Conservation (phyloP, 306 rosid genomes). For the Rosa persica region DNA sequence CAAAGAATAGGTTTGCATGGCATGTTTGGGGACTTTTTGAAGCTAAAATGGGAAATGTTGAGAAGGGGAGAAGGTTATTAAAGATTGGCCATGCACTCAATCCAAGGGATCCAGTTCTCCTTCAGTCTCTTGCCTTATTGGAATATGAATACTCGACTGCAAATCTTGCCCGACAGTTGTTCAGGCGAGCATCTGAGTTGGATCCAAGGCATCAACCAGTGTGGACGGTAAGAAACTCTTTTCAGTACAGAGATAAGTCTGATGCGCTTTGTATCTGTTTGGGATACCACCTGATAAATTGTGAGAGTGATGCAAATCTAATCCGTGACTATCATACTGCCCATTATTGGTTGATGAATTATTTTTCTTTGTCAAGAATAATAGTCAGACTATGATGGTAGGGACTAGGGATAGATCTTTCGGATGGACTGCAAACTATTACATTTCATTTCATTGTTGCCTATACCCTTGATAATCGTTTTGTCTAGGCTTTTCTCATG, state of each 20-base stretch:
- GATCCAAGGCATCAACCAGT: conserved; percentile 96
- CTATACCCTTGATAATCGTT: neutral
- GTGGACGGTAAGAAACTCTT: conserved; percentile 71
- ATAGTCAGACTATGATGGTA: neutral
- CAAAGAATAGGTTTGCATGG: conserved; percentile 95
- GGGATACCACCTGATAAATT: neutral
- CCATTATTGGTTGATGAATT: neutral
- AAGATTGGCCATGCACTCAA: conserved; percentile 86
- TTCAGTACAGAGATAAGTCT: neutral
- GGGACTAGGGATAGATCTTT: neutral
- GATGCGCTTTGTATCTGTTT: neutral
- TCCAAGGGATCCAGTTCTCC: conserved; percentile 92
- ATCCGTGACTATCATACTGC: neutral
- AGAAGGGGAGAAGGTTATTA: conserved; percentile 73
- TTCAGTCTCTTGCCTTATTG: conserved; percentile 90
- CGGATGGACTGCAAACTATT: neutral
- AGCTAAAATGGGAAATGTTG: conserved; percentile 69
- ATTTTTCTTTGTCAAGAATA: neutral
- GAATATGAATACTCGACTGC: conserved; percentile 84
- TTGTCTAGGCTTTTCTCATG: neutral
- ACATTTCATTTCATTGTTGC: neutral
- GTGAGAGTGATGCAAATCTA: neutral
- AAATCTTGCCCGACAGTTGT: conserved; percentile 77
- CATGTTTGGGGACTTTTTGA: conserved; percentile 98
- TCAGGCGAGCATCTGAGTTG: conserved; percentile 80